These are phyloP conservation scores for Colletotrichum viniferum DNA, from an alignment of 2,329 filamentous ascomycete genomes.

Conservation along the genomic window DNA sequence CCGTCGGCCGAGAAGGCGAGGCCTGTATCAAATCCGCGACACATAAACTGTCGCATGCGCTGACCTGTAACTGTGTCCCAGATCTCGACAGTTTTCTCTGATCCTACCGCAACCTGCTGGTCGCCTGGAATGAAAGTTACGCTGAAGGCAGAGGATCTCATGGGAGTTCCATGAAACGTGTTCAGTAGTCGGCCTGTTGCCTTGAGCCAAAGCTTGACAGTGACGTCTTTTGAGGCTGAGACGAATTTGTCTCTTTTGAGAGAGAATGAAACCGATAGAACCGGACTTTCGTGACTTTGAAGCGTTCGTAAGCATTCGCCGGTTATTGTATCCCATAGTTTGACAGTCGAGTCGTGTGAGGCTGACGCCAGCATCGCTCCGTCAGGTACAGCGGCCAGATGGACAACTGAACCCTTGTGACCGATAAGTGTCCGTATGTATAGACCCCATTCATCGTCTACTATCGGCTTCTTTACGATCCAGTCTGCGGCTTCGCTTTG, in stretches of 20 bases:
- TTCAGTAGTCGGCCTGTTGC: too few species aligned
- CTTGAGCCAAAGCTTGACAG: not conserved
- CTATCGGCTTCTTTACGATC: not conserved
- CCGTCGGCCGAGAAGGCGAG: too few species aligned
- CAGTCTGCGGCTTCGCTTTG: not conserved
- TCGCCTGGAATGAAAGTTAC: too few species aligned
- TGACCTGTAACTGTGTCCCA: too few species aligned
- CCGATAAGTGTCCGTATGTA: not conserved
- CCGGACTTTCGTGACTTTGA: accelerated
- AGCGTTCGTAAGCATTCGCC: not conserved
- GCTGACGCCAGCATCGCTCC: not conserved
- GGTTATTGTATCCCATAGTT: not conserved
- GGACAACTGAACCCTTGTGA: accelerated
- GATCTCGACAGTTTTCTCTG: too few species aligned
- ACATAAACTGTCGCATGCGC: too few species aligned
- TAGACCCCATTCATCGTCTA: not conserved
- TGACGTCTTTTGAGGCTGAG: accelerated
- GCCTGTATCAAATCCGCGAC: too few species aligned
- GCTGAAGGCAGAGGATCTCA: too few species aligned
- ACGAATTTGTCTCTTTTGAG: too few species aligned
- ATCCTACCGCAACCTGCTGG: too few species aligned
- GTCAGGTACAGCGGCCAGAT: not conserved
- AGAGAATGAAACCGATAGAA: not conserved
- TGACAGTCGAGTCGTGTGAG: accelerated
- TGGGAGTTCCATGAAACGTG: too few species aligned